Evolutionary conservation across 495 filamentous ascomycete genomes (phyloP), one percentile per base, ranked within the genome.

Genomic region (Lasiosphaeria miniovina): DNA sequence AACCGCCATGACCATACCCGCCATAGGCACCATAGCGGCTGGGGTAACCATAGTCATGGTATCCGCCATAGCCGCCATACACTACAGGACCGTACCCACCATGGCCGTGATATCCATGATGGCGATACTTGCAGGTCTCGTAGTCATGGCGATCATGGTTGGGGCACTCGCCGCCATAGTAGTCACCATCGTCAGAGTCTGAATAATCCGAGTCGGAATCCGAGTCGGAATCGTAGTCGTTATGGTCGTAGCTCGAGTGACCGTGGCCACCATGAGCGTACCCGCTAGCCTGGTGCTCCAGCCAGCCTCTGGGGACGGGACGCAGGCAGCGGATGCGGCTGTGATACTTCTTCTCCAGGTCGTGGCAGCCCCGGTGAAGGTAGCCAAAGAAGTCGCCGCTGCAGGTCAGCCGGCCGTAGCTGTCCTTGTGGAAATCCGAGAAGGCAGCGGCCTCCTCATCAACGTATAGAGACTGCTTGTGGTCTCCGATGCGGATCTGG

Each of bases 371-470:
- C 7, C 49, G 11, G 36, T 40, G 36, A 11, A 63, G 58, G 38
- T 61, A 63, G 58, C 65, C 61, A 36, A 54, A 54, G 50, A 58
- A 60, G 6, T 66, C 50, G 32, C 64, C 64, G n/a, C 35, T 17
- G 57, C 64, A 66, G 24, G 51, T 57, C 49, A 58, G 17, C 17
- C 52, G 51, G 53, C 60, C 60, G 15, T 60, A 40, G 36, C 9
- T 35, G 36, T 62, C 64, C 15, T 58, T 35, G n/a, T 8, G 24
- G 38, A 43, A 62, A n/a, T 52, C 53, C 10, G 49, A 54, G 49
- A 58, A 66, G 57, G 64, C 64, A 31, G 57, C 64, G 17, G 64
- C 64, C 12, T 50, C 31, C 3, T 43, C 49, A 24, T 60, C 49
- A 35, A 58, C 36, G 32, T 58, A 60, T 41, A 66, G 8, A 24